Base-by-base conservation (phyloP, 352 stramenopile genomes). In the Phytophthora sansomeana region DNA sequence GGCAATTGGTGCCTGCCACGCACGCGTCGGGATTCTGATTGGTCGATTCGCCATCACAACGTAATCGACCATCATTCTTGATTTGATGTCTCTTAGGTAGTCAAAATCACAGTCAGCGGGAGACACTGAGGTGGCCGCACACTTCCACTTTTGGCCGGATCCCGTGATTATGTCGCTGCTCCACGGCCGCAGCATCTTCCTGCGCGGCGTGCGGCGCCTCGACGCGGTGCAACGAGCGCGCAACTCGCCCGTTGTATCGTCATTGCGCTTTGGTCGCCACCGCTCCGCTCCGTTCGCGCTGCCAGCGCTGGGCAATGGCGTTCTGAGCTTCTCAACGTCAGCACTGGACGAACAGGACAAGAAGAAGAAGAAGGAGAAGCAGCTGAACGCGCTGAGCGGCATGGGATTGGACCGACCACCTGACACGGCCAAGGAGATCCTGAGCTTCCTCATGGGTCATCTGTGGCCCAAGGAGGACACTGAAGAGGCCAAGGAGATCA, bases 381-480 rank as follows among this genome's bases (percentile, higher is more conserved):
- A 50, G 16, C 50, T 65, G 21, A 68, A 76, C 7, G 49, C 58
- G 7, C 44, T 72, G 11, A 77, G 69, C 19, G 63, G 58, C 5
- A 67, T 73, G 58, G 66, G 56, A 6, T 36, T 78, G 13, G 35
- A 72, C 38, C 59, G 61, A 6, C 49, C 70, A 6, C 70, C 78
- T 5, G 64, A 87, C 29, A 79, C 72, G 53, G 68, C 57, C 32
- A 83, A 87, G 47, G 76, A 89, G 60, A 90, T 92, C 42, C 48
- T 92, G 56, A 78, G 63, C 42, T 89, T 78, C 55, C 69, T 92
- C 3, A 70, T 89, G 65, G 63, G 71, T 30, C 81, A 93, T 47
- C 56, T 93, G 17, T 93, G 85, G 83, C 85, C 85, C n/a, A 77
- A 71, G 9, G 84, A 85, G 26, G 63, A 82, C 52, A 75, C 69